Evolutionary conservation across 73 alveolate genomes (phyloP).

Genomic region (Paramecium biaurelia): DNA sequence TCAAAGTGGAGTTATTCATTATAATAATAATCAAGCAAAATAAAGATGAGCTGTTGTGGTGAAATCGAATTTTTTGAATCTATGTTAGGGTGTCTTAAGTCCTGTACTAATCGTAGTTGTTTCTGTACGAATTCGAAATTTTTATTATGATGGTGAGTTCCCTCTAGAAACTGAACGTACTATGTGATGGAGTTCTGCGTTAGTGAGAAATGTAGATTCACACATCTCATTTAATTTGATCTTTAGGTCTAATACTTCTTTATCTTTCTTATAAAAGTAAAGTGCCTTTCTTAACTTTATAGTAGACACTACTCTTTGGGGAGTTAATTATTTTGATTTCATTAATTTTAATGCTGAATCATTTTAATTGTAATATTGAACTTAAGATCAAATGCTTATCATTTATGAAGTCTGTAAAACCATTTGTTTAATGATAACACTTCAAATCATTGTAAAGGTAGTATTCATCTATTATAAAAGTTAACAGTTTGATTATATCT

Average conservation of each 20-base stretch:
- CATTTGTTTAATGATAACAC: background rate
- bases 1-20: background rate
- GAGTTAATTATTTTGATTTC: background rate
- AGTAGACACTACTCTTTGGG: constrained; percentile 4
- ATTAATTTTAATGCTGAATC: background rate
- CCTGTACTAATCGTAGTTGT: background rate
- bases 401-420: background rate
- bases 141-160: background rate
- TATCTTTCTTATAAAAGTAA: constrained; percentile 18
- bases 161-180: constrained; percentile 19
- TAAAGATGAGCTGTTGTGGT: constrained; percentile 11
- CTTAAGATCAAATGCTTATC: background rate
- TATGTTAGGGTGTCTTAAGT: background rate
- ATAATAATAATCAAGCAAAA: background rate
- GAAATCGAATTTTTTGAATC: background rate
- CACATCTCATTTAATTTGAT: constrained; percentile 20
- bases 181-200: background rate
- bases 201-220: background rate
- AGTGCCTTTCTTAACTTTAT: background rate
- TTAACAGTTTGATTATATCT: background rate
- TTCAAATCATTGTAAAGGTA: background rate
- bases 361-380: background rate
- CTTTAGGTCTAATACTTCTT: constrained; percentile 3
- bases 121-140: constrained; percentile 1
- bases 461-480: background rate